Evolutionary conservation across 2,329 filamentous ascomycete species (phyloP), one percentile per base, ranked within the genome.

Genomic region (Dothistroma pini): DNA sequence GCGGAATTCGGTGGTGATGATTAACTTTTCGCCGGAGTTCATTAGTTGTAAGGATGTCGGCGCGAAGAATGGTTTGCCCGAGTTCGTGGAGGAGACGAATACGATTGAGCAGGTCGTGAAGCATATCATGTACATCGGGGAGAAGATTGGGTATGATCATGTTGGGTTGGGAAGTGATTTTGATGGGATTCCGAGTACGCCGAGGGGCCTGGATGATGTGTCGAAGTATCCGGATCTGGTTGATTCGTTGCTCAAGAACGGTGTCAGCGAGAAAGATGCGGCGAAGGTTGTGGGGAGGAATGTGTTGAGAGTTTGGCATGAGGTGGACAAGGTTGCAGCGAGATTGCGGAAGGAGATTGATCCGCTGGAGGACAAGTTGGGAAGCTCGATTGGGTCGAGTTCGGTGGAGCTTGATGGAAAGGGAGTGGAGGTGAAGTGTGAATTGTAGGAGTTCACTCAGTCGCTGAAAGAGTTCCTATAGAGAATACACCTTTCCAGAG

Each of bases 101-200:
- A 96, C 90, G 0, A 75, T 97, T 38, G 81, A 81, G 22, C 90
- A 93, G 62, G 90, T 96, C 1, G 91, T 86, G 0, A 82, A 86
- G 63, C 93, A 97, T 74, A 88, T 97, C 63, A 81, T 85, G 65
- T 83, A 97, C 72, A 93, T 97, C 66, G 93, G 91, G 2, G 80
- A 89, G 51, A 77, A 89, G 34, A 91, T 96, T 62, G 93, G 93
- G 2, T 97, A 89, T 69, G 89, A 93, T 47, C 84, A 96, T 72
- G 91, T 97, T 16, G 93, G 93, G 0, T 76, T 97, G 19, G 93
- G 93, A 0, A 92, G 89, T 56, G 93, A 97, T 74, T 97, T 93
- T 73, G 93, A 97, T 73, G 93, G 86, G 9, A 93, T 93, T 59
- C 71, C 74, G 1, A 74, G 69, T 0, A 86, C 86, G 4, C 91